Evolutionary conservation across 1,284 basidiomycete species (phyloP).

Genomic region (Pisolithus thermaeus): DNA sequence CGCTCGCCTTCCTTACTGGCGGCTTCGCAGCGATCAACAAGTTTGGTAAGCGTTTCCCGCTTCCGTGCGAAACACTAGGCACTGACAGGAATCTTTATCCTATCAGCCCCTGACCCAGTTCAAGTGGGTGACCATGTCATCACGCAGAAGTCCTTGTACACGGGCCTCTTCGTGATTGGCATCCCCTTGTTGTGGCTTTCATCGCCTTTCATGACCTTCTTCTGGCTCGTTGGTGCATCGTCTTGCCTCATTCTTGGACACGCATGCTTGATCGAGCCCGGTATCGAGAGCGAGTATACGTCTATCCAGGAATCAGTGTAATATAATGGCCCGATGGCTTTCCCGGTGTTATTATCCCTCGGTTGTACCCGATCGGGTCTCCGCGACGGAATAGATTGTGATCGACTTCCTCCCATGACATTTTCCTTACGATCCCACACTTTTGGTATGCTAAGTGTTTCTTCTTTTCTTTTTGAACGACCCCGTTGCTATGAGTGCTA

Average conservation of each 20-base stretch:
- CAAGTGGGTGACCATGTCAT: conserved; percentile 75
- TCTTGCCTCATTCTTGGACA: conserved; percentile 73
- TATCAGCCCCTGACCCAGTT: conserved; percentile 65
- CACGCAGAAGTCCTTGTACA: conserved; percentile 83
- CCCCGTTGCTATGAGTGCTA: no score
- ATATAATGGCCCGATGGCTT: conserved; percentile 7
- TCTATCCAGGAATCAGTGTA: conserved; percentile 63
- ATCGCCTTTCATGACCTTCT: conserved; percentile 66
- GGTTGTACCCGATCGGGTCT: no score
- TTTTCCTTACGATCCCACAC: no score
- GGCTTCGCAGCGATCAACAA: conserved; percentile 89
- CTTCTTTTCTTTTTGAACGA: no score
- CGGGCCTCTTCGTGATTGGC: conserved; percentile 72
- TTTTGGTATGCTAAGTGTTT: no score
- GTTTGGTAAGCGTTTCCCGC: conserved; percentile 58
- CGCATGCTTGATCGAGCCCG: conserved; percentile 80
- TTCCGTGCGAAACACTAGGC: not conserved
- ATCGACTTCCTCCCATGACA: no score
- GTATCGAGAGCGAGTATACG: conserved; percentile 86
- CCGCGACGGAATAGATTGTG: no score
- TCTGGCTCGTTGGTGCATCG: conserved; percentile 77
- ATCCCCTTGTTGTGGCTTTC: conserved; percentile 66
- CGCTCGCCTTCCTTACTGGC: conserved; percentile 85
- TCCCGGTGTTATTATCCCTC: not conserved
- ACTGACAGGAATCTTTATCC: conserved; percentile 6